phyloP scores from a whole-genome alignment of 1,139 yeast species.

The Yamadazyma triangularis region DNA sequence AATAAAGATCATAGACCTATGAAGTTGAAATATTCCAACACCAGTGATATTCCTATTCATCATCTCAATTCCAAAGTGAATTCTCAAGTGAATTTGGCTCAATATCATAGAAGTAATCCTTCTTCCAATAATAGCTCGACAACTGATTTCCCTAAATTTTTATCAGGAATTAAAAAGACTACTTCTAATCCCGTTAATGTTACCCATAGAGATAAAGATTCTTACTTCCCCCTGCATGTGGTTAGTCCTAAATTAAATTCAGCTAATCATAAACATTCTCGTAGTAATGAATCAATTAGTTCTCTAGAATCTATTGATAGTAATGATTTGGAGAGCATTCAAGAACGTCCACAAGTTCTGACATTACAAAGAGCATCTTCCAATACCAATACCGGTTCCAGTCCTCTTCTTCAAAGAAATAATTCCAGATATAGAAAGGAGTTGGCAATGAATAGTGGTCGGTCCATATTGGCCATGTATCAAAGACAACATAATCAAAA shows the following conservation, averaged over 20 bases:
- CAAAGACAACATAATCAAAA: constrained; percentile 14
- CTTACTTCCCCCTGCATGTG: constrained; percentile 21
- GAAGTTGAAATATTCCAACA: constrained; percentile 35
- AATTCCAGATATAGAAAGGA: constrained; percentile 24
- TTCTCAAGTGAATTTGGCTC: constrained; percentile 32
- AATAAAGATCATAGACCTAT: constrained; percentile 39
- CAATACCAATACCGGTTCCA: no score
- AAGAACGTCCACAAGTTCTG: constrained; percentile 15
- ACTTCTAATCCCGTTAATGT: constrained; percentile 17
- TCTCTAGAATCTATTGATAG: constrained; percentile 9
- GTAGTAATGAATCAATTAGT: not conserved
- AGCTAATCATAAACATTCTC: not conserved
- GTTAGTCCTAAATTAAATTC: constrained; percentile 10
- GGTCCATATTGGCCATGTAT: constrained; percentile 23
- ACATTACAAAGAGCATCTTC: constrained; percentile 3
- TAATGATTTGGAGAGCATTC: constrained; percentile 24
- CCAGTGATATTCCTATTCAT: constrained; percentile 40
- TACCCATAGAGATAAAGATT: constrained; percentile 16
- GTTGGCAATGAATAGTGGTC: constrained; percentile 17
- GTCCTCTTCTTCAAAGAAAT: constrained; percentile 20
- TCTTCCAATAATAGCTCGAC: constrained; percentile 24
- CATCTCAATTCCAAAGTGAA: constrained; percentile 38
- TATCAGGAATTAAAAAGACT: constrained; percentile 16
- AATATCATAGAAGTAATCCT: constrained; percentile 20
- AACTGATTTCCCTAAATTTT: constrained; percentile 25